Base-by-base conservation (phyloP, 2,329 filamentous ascomycete species). In the Cordyceps militaris region DNA sequence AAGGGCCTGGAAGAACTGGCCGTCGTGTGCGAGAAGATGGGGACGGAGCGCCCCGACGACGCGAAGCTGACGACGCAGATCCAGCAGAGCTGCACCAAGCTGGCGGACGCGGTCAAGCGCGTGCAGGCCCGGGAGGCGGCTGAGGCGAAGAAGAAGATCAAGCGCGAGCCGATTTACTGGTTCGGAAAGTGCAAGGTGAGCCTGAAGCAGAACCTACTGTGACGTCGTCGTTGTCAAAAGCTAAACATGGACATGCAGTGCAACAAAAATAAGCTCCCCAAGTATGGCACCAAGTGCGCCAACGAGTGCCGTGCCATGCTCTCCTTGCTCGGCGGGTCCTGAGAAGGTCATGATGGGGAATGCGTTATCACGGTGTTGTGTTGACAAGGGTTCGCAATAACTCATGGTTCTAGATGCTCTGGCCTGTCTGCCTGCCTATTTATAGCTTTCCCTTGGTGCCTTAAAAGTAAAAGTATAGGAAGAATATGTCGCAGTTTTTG, bases 201-300 rank as follows among this genome's bases (percentile, higher is more conserved):
- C 11, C 46, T 2, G 2, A 36, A 6, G 1, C 7, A 14, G n/a
- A 36, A 16, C 2, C 46, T 38, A 14, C 6, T 32, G 11, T 32
- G 6, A 6, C 30, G 30, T 6, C 6, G 6, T 11, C 6, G 26
- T 34, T 16, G 2, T 4, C 2, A 21, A 23, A 38, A 6, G 10
- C 47, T 50, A 50, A 50, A 13, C 47, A 26, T 36, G 47, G 19
- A 50, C 21, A n/a, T 38, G 47, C 32, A 50, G 47, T 50, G 47
- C 9, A 26, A 50, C n/a, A 36, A 32, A 16, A 32, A 38, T 3
- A 36, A 38, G 8, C 47, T 50, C 11, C 47, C 47, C 3, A 24
- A 26, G 13, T 13, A 16, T n/a, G 47, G 47, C 30, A 7, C 11
- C 3, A 10, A 16, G 21, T 36, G 47, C 47, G 47, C 30, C 14